These are phyloP conservation scores for Paramyrothecium sp. DNA, from an alignment of 2,329 filamentous ascomycete species.

Conservation along the genomic window DNA sequence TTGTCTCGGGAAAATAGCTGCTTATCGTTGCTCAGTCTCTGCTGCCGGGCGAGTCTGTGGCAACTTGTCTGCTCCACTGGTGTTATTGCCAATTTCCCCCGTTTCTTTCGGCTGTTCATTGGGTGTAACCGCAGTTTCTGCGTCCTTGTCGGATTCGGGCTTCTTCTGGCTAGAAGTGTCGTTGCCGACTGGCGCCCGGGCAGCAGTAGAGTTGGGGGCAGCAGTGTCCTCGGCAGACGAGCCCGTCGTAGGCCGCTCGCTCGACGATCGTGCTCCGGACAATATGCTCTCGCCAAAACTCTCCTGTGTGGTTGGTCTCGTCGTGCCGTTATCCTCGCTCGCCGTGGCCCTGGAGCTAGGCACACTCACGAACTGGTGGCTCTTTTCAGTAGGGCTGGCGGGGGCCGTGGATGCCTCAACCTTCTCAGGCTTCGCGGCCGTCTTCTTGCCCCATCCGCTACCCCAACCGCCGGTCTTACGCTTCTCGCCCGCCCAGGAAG, in stretches of 20 bases:
- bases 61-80: too few relatives aligned
- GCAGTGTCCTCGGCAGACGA: slow-evolving; percentile 4
- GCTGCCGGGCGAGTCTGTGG: too few relatives aligned
- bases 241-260: slow-evolving; percentile 11
- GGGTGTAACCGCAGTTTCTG: too few relatives aligned
- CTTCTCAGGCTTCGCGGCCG: slow-evolving; percentile 26
- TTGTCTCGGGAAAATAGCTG: too few relatives aligned
- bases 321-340: slow-evolving; percentile 21
- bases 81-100: too few relatives aligned
- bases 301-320: slow-evolving; percentile 34
- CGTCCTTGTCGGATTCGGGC: too few relatives aligned
- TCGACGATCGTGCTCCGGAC: slow-evolving; percentile 32
- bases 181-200: too few relatives aligned
- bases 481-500: slow-evolving; percentile 73
- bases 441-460: slow-evolving; percentile 34
- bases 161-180: too few relatives aligned
- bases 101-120: too few relatives aligned
- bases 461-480: slow-evolving; percentile 54
- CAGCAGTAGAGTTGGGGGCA: neutral
- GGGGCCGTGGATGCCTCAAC: slow-evolving; percentile 28
- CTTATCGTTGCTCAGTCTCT: too few relatives aligned
- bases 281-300: slow-evolving; percentile 46
- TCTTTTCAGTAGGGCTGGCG: slow-evolving; percentile 34
- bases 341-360: slow-evolving; percentile 24
- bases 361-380: slow-evolving; percentile 33